Conservation (phyloP, 345 rosid species). For the Populus deltoides region DNA sequence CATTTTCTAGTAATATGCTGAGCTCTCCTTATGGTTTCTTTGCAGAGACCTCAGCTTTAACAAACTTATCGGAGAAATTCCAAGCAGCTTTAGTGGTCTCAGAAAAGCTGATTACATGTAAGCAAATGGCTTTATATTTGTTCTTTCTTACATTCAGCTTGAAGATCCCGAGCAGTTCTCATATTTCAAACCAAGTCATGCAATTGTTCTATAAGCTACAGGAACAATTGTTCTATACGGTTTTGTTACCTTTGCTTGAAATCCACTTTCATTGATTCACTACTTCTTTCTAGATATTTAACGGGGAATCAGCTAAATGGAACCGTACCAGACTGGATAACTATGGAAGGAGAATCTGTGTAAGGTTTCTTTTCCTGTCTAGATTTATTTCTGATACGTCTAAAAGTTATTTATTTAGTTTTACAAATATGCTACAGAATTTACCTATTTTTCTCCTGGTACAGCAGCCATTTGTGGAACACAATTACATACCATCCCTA, state of each 20-base stretch:
- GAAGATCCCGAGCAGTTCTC: neutral
- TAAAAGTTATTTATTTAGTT: no score
- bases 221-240: neutral
- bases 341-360: neutral
- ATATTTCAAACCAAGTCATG: neutral
- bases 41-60: constrained; percentile 6
- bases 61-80: neutral
- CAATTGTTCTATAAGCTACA: neutral
- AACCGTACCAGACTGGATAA: neutral
- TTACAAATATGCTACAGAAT: no score
- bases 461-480: no score
- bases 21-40: no score
- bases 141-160: neutral
- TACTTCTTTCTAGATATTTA: neutral
- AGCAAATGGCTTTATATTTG: neutral
- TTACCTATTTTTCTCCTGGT: no score
- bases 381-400: no score
- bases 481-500: no score
- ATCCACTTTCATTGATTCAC: neutral
- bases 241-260: neutral
- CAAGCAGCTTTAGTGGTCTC: neutral
- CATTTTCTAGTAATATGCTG: neutral
- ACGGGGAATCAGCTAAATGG: neutral
- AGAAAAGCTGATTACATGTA: neutral
- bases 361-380: neutral